Conservation (phyloP, 148 eudicot species). For the Rhododendron vialii region DNA sequence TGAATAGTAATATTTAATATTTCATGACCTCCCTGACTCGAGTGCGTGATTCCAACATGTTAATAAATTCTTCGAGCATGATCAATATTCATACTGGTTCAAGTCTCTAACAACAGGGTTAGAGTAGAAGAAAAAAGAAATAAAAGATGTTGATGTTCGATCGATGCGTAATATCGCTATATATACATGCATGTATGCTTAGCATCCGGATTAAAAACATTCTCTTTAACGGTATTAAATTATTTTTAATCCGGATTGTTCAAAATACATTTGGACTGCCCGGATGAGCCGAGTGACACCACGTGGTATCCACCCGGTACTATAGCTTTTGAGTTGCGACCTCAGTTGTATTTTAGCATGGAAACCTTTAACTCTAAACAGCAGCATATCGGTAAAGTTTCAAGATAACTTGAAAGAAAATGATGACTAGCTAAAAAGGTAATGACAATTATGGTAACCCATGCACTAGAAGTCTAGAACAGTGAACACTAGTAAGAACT, state of each 20-base stretch:
- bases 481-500: not conserved
- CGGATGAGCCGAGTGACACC: too few relatives aligned
- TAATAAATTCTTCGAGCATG: not conserved
- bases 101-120: not conserved
- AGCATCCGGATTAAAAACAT: too few relatives aligned
- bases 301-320: too few relatives aligned
- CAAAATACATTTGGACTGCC: too few relatives aligned
- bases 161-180: too few relatives aligned
- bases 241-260: too few relatives aligned
- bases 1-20: not conserved
- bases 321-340: too few relatives aligned
- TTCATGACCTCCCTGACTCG: not conserved
- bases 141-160: not conserved
- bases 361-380: too few relatives aligned
- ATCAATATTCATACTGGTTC: not conserved
- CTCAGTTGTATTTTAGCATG: too few relatives aligned
- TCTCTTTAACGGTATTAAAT: too few relatives aligned
- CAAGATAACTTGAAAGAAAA: not conserved
- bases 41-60: not conserved
- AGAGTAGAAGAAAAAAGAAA: not conserved
- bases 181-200: too few relatives aligned
- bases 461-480: not conserved
- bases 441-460: not conserved
- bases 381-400: not conserved
- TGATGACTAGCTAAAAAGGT: not conserved